phyloP scores from a whole-genome alignment of 345 rosid genomes.

The Aegle marmelos region DNA sequence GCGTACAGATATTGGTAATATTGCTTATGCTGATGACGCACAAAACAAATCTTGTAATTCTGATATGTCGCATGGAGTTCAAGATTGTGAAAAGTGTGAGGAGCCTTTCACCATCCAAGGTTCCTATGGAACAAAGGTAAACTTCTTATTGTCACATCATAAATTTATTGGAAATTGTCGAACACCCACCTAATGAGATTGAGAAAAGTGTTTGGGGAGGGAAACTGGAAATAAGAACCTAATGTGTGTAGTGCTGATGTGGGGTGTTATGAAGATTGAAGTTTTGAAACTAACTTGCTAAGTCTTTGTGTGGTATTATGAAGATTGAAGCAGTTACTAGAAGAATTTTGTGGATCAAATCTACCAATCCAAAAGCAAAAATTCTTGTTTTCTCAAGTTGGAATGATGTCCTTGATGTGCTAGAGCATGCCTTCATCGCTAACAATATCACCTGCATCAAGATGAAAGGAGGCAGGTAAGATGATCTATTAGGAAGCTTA shows the following conservation, averaged over 20 bases:
- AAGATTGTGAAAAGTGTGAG: constrained; percentile 48
- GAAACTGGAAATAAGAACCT: neutral
- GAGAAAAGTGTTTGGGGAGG: neutral
- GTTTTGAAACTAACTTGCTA: constrained; percentile 6
- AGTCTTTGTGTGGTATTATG: constrained; percentile 23
- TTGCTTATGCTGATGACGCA: constrained; percentile 81
- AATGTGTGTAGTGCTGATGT: neutral
- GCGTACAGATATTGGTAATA: constrained; percentile 74
- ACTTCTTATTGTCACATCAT: neutral
- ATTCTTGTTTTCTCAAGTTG: constrained; percentile 96
- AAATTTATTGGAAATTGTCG: too few species aligned
- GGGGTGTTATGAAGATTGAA: neutral
- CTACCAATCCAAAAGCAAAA: constrained; percentile 67
- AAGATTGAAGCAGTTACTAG: constrained; percentile 91
- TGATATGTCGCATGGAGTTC: constrained; percentile 26
- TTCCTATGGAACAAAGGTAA: constrained; percentile 96
- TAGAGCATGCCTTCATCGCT: constrained; percentile 77
- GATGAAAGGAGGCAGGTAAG: constrained; percentile 97
- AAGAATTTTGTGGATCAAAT: constrained; percentile 86
- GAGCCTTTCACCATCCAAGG: constrained; percentile 70
- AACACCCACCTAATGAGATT: neutral
- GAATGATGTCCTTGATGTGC: constrained; percentile 97
- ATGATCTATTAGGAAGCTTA: neutral
- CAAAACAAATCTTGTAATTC: constrained; percentile 30
- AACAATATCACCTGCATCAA: constrained; percentile 65